Percentiles rank a stretch among this genome's conserved stretches.
Conservation (phyloP, 345 rosid genomes). For the Streptanthus diversifolius region DNA sequence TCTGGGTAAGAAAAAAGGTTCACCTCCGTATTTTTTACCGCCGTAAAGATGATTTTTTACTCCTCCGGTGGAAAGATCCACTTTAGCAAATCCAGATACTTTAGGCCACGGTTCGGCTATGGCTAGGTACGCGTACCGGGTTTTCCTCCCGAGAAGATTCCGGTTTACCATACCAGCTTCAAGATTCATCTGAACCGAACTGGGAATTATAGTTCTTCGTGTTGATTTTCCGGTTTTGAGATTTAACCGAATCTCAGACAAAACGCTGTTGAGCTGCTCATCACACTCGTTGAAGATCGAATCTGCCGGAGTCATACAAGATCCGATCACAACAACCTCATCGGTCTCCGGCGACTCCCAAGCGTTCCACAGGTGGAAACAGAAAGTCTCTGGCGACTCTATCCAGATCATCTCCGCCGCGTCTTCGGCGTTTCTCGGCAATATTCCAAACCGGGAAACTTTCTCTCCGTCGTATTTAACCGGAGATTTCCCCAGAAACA, state of each 20-base stretch:
- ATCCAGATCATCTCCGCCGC: slow-evolving; percentile 69
- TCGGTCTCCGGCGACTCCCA: slow-evolving; percentile 87
- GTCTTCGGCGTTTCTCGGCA: slow-evolving; percentile 49
- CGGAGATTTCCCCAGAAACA: slow-evolving; percentile 87
- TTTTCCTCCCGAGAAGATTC: slow-evolving; percentile 65
- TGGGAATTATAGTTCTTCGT: slow-evolving; percentile 56
- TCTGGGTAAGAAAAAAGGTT: slow-evolving; percentile 70
- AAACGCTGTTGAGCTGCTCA: slow-evolving; percentile 65
- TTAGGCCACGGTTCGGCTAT: slow-evolving; percentile 98
- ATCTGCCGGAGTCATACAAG: slow-evolving; percentile 98
- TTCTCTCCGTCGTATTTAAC: slow-evolving; percentile 77
- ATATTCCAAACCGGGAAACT: slow-evolving; percentile 68
- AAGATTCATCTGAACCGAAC: slow-evolving; percentile 61
- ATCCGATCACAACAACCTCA: slow-evolving; percentile 87
- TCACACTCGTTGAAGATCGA: slow-evolving; percentile 92
- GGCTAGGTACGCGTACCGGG: slow-evolving; percentile 74
- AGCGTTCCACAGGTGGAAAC: slow-evolving; percentile 95
- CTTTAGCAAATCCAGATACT: slow-evolving; percentile 86
- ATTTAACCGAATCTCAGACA: slow-evolving; percentile 83
- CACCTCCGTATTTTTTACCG: slow-evolving; percentile 69
- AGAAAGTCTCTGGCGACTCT: slow-evolving; percentile 75
- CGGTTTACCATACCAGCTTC: slow-evolving; percentile 99
- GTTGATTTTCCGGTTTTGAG: slow-evolving; percentile 75
- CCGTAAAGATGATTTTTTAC: slow-evolving; percentile 63
- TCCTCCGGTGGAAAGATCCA: slow-evolving; percentile 71